These are phyloP conservation scores for Alternaria dauci DNA, from an alignment of 2,329 filamentous ascomycete species.

Conservation along the genomic window DNA sequence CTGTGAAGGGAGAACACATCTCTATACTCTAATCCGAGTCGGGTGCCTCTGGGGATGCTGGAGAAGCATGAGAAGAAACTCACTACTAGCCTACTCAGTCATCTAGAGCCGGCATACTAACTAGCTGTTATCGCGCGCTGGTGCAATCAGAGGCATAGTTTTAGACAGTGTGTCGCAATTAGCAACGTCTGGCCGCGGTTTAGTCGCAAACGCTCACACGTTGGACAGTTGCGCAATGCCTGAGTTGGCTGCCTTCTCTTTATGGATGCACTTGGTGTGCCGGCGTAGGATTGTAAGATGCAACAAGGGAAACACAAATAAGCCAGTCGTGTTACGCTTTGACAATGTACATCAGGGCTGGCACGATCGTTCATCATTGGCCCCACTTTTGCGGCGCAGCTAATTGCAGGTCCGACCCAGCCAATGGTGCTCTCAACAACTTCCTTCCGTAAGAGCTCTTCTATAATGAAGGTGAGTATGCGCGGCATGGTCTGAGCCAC, in stretches of 20 bases:
- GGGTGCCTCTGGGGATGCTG: background rate
- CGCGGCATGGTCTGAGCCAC: conserved; percentile 9
- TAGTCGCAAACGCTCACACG: background rate
- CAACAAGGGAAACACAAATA: background rate
- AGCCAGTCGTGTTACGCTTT: background rate
- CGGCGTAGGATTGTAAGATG: background rate
- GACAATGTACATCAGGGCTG: background rate
- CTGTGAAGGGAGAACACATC: background rate
- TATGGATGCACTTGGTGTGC: background rate
- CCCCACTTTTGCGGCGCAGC: background rate
- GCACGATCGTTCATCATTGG: background rate
- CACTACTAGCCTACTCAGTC: background rate
- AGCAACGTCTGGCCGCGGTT: background rate
- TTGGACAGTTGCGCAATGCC: background rate
- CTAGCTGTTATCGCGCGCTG: background rate
- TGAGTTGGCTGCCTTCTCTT: background rate
- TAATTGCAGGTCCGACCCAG: background rate
- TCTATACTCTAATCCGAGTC: background rate
- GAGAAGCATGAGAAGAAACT: background rate
- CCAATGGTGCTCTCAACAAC: background rate
- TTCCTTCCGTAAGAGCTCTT: background rate
- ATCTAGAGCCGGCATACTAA: too few relatives aligned
- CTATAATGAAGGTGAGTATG: background rate
- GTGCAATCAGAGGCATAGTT: background rate
- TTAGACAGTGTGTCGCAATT: background rate